Percentiles rank a stretch among this genome's conserved stretches.
These are phyloP conservation scores for Sarocladiaceae sp. DNA, from an alignment of 2,329 filamentous ascomycete genomes.

Conservation along the genomic window DNA sequence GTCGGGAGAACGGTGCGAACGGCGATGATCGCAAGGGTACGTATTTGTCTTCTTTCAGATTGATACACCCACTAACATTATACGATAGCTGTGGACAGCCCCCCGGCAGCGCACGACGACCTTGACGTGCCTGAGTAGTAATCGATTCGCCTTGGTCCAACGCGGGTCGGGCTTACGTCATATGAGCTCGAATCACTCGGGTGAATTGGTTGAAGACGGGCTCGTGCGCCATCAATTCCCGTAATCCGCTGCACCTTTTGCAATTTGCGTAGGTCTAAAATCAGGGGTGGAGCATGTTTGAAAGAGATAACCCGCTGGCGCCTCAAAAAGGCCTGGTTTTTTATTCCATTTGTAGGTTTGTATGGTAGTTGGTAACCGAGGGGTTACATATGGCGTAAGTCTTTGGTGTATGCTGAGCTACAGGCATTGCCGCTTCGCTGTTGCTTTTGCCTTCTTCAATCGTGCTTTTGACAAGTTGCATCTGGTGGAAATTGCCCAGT, in stretches of 20 bases:
- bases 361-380: conserved; percentile 4
- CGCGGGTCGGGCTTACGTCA: neutral
- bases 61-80: conserved; percentile 17
- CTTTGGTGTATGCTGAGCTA: neutral
- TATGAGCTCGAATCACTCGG: neutral
- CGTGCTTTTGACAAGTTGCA: neutral
- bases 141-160: conserved; percentile 11
- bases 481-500: neutral
- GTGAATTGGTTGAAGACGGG: neutral
- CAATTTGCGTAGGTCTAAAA: neutral
- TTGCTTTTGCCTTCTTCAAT: conserved; percentile 2
- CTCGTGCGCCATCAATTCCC: neutral
- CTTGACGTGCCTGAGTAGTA: conserved; percentile 83
- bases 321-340: neutral
- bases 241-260: neutral
- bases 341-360: conserved; percentile 7
- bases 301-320: neutral
- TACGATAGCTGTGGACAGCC: conserved; percentile 62
- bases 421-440: neutral
- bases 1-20: conserved; percentile 73
- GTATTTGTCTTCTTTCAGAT: conserved; percentile 19
- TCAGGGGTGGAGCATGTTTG: neutral
- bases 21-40: conserved; percentile 89
- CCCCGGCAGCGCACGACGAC: conserved; percentile 84
- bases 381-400: conserved; percentile 3